Evolutionary conservation across 306 rosid species (phyloP), one percentile per base, ranked within the genome.

Genomic region (Lupinus albus): DNA sequence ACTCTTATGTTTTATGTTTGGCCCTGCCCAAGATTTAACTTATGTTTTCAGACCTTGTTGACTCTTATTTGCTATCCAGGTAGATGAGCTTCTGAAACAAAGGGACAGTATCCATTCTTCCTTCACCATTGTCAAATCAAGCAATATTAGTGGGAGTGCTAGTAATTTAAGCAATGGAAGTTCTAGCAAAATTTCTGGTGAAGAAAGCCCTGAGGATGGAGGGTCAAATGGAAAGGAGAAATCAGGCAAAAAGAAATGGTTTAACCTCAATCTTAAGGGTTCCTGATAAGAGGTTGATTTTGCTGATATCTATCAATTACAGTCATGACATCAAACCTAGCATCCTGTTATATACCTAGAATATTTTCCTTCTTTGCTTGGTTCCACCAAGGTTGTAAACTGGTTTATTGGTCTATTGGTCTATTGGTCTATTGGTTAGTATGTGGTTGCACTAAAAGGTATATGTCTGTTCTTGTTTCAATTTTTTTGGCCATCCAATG

Each of bases 51-150:
- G 44, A 62, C 18, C 45, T 52, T 56, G 47, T 55, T 48, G 17
- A 45, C 51, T 38, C 28, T 3, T 20, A 54, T 62, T 75, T 21
- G 51, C 38, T 25, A 38, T 54, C 13, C 95, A 94, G 99, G 99
- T 94, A 9, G 99, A 90, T 25, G 99, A 94, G 83, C 90, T 94
- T 80, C 91, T 94, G 80, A 94, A 88, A 82, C 89, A 88, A 78
- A 81, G 97, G 74, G 99, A 94, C 59, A 59, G 61, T 54, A 90
- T 90, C 77, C 97, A 94, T 45, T 86, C 91, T 18, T 62, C 99
- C 51, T 94, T 94, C 71, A 83, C 94, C 3, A 80, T 85, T 56
- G 69, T 71, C 1, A 82, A 71, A 73, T 14, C 82, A 41, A 9
- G 10, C 70, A 80, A n/a, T 70, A 77, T 68, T 12, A 25, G 30